A percentile compares a stretch with the other conserved stretches of the same genome.
Evolutionary conservation across 1,284 basidiomycete species (phyloP).

Genomic region (Tilletia walkeri): DNA sequence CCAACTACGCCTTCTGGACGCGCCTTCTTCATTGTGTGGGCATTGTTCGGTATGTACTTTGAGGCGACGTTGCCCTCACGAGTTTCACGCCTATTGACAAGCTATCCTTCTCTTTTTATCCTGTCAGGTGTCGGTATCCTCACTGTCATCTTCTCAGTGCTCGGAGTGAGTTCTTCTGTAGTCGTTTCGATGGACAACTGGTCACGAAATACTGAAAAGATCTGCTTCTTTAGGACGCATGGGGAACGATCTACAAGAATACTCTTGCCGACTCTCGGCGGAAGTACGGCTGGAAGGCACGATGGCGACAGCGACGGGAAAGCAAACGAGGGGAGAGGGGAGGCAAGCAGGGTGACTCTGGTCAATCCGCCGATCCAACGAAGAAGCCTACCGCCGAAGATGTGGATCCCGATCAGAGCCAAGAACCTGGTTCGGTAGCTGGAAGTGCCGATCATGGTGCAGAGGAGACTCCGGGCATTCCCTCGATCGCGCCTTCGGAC

Average conservation of each 20-base stretch:
- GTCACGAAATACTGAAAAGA: neutral
- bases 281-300: neutral
- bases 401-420: neutral
- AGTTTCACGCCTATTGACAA: too few species aligned
- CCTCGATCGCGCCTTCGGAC: neutral
- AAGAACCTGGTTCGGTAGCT: neutral
- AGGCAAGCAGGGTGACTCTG: neutral
- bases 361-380: neutral
- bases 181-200: neutral
- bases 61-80: too few species aligned
- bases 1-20: conserved; percentile 62
- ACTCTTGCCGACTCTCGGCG: neutral
- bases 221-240: conserved; percentile 55
- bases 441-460: neutral
- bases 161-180: conserved; percentile 54
- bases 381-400: neutral
- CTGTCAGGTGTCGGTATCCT: conserved; percentile 35
- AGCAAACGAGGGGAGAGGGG: neutral
- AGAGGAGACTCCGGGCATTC: neutral
- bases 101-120: neutral
- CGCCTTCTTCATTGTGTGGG: conserved; percentile 77
- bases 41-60: conserved; percentile 56
- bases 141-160: conserved; percentile 59
- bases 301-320: neutral
- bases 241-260: conserved; percentile 17